A percentile compares a stretch with the other conserved stretches of the same genome.
Conservation (phyloP, 192 early-diverging fungal species). For the Cladochytrium replicatum region DNA sequence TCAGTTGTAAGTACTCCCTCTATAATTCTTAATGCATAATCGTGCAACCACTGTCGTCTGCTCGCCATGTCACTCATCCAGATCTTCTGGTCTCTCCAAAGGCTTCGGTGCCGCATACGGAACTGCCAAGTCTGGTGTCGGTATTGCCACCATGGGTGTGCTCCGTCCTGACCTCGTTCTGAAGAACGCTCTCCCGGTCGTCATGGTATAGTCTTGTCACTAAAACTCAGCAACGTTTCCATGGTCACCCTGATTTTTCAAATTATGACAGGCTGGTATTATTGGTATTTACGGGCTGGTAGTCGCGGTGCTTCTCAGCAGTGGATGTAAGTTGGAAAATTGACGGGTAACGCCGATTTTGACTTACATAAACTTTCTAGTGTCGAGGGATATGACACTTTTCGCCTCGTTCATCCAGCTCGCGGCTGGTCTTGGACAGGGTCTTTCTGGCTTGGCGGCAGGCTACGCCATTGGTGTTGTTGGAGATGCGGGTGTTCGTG, state of each 20-base stretch:
- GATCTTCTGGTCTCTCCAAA: too few species aligned
- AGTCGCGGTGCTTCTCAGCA: conserved; percentile 82
- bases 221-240: too few species aligned
- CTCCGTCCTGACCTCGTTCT: conserved; percentile 77
- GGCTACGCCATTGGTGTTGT: conserved; percentile 95
- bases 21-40: too few species aligned
- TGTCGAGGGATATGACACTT: conserved; percentile 26
- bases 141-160: conserved; percentile 89
- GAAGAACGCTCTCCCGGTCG: conserved; percentile 76
- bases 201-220: conserved; percentile 56
- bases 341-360: conserved; percentile 17
- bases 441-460: conserved; percentile 84
- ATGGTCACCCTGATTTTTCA: too few species aligned
- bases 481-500: conserved; percentile 90
- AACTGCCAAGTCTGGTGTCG: conserved; percentile 93
- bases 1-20: too few species aligned
- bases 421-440: conserved; percentile 86
- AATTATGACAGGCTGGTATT: conserved; percentile 82
- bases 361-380: too few species aligned
- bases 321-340: conserved; percentile 50
- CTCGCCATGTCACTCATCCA: too few species aligned
- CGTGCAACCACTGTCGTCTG: too few species aligned
- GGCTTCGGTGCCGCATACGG: conserved; percentile 96
- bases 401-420: conserved; percentile 83
- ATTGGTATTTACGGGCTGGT: conserved; percentile 97